Conservation (phyloP, 2,329 filamentous ascomycete genomes). For the Penicillium sp. region DNA sequence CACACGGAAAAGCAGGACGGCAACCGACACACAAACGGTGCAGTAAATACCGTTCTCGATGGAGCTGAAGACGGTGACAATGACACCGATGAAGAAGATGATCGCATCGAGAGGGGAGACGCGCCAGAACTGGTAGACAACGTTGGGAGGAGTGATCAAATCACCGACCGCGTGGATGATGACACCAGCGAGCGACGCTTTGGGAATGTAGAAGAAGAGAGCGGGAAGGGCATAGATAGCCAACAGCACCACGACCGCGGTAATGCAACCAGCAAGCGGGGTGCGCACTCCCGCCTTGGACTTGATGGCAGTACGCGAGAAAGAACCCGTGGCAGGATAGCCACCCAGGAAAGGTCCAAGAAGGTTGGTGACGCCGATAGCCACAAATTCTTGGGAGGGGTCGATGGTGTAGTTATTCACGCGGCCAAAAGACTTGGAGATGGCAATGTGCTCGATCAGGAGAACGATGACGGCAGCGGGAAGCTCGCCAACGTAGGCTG, state of each 20-base stretch:
- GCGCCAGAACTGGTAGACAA: conserved; percentile 91
- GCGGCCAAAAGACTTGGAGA: conserved; percentile 92
- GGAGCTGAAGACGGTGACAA: conserved; percentile 79
- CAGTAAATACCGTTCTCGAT: conserved; percentile 94
- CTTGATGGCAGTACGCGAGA: conserved; percentile 94
- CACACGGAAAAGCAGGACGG: conserved; percentile 75
- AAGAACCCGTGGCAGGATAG: conserved; percentile 91
- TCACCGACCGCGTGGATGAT: conserved; percentile 96
- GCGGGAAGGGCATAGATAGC: conserved; percentile 84
- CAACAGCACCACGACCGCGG: conserved; percentile 76
- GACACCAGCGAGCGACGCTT: conserved; percentile 73
- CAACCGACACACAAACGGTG: conserved; percentile 72
- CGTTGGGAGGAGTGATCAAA: conserved; percentile 84
- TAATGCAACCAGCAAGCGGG: conserved; percentile 84
- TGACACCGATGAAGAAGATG: conserved; percentile 89
- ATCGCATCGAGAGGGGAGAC: conserved; percentile 85
- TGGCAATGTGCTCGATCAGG: conserved; percentile 93
- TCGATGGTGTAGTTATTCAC: conserved; percentile 96
- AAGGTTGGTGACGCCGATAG: conserved; percentile 85
- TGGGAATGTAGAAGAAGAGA: conserved; percentile 92
- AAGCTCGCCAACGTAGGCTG: conserved; percentile 65
- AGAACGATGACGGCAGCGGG: conserved; percentile 90
- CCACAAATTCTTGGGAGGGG: conserved; percentile 92
- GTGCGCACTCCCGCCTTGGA: conserved; percentile 94
- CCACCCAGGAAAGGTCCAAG: conserved; percentile 87